These are phyloP conservation scores for Rhizopogon vulgaris DNA, from an alignment of 768 basidiomycete genomes.

Conservation along the genomic window DNA sequence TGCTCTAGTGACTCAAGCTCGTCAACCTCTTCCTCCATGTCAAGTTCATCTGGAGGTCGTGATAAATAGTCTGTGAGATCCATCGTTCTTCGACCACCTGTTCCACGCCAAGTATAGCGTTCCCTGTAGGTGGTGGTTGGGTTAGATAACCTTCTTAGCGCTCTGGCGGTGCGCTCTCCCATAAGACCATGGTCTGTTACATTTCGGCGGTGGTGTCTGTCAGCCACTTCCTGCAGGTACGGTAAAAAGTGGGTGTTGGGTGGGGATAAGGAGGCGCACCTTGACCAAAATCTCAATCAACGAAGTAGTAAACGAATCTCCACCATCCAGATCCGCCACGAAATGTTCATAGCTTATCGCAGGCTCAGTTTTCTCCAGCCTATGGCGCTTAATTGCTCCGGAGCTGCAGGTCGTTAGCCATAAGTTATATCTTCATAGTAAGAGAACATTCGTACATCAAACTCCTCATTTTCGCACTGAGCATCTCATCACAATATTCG, in stretches of 20 bases:
- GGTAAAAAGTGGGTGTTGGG: conserved; percentile 2
- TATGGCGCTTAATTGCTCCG: conserved; percentile 65
- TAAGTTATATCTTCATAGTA: neutral
- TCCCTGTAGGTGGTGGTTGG: conserved; percentile 51
- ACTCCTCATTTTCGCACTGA: conserved; percentile 68
- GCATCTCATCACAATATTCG: conserved; percentile 66
- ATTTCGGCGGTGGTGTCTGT: conserved; percentile 53
- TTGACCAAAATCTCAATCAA: conserved; percentile 74
- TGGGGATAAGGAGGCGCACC: conserved; percentile 35
- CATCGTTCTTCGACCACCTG: conserved; percentile 22
- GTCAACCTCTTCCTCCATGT: conserved; percentile 65
- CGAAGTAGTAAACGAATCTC: conserved; percentile 75
- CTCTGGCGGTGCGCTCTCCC: conserved; percentile 60
- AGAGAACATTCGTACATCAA: conserved; percentile 53
- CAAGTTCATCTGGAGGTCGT: conserved; percentile 50
- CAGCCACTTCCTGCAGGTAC: conserved; percentile 61
- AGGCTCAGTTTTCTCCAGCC: conserved; percentile 58
- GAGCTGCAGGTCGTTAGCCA: conserved; percentile 35
- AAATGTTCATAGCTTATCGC: conserved; percentile 69
- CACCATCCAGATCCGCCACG: conserved; percentile 69
- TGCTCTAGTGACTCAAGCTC: conserved; percentile 35
- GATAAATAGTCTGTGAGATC: conserved; percentile 48
- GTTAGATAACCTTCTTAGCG: conserved; percentile 51
- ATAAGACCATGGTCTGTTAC: conserved; percentile 53
- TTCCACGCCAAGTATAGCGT: conserved; percentile 31